These are phyloP conservation scores for Tolypocladium amazonense DNA, from an alignment of 2,329 filamentous ascomycete genomes.

Conservation along the genomic window DNA sequence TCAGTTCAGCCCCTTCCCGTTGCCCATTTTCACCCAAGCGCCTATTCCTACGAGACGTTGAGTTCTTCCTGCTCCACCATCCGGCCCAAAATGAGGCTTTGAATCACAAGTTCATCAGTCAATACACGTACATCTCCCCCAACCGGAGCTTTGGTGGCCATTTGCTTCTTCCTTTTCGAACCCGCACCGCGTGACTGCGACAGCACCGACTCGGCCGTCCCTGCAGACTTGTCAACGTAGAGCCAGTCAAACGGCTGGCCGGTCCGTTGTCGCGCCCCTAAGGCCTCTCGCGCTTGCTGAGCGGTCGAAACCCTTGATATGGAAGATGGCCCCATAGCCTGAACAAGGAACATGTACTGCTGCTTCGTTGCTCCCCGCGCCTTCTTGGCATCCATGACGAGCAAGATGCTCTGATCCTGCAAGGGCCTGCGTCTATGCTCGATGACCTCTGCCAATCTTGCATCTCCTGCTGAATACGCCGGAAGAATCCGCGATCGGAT, in stretches of 20 bases:
- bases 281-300: conserved; percentile 49
- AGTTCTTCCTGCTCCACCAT: conserved; percentile 54
- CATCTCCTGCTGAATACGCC: conserved; percentile 46
- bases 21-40: neutral
- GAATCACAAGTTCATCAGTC: conserved; percentile 78
- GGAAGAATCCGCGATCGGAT: conserved; percentile 62
- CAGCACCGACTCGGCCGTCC: conserved; percentile 41
- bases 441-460: conserved; percentile 48
- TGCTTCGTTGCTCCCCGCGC: conserved; percentile 53
- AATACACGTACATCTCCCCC: conserved; percentile 54
- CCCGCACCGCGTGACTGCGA: conserved; percentile 10
- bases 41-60: conserved; percentile 1
- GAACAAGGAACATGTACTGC: conserved; percentile 70
- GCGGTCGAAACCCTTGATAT: conserved; percentile 57
- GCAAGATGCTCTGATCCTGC: conserved; percentile 53
- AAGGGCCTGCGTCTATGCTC: conserved; percentile 52
- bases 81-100: conserved; percentile 81
- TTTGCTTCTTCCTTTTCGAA: conserved; percentile 31
- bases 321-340: conserved; percentile 59
- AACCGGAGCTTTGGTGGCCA: conserved; percentile 11
- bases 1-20: neutral
- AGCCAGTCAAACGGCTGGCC: conserved; percentile 60
- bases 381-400: conserved; percentile 52
- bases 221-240: conserved; percentile 59
- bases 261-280: conserved; percentile 39